Evolutionary conservation across 1,284 basidiomycete genomes (phyloP).

Genomic region (Vanrija sp.): DNA sequence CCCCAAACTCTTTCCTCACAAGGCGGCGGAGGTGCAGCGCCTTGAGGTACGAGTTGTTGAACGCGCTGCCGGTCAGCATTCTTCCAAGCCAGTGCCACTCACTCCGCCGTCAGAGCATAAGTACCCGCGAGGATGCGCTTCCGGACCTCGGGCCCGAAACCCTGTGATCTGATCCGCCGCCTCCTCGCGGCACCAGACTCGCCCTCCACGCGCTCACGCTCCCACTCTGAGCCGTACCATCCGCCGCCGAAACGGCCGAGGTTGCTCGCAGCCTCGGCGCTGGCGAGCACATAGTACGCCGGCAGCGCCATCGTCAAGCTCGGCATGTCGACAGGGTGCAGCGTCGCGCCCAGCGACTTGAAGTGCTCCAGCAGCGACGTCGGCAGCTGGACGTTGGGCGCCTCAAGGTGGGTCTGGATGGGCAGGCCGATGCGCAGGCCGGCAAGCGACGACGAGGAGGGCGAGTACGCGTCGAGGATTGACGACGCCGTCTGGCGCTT

Average conservation of each 20-base stretch:
- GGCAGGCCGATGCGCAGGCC: constrained; percentile 39
- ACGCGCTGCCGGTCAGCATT: constrained; percentile 59
- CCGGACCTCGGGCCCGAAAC: constrained; percentile 81
- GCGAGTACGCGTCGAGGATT: neutral
- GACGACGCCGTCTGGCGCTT: constrained; percentile 41
- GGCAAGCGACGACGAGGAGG: constrained; percentile 4
- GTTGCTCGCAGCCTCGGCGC: constrained; percentile 91
- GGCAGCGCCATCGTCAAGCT: constrained; percentile 74
- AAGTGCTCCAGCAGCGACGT: constrained; percentile 53
- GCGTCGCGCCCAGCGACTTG: constrained; percentile 59
- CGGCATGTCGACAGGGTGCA: constrained; percentile 74
- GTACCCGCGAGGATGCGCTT: constrained; percentile 88
- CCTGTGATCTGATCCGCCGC: constrained; percentile 59
- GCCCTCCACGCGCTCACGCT: constrained; percentile 51
- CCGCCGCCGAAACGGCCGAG: constrained; percentile 87
- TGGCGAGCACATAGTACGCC: constrained; percentile 92
- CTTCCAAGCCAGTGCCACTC: constrained; percentile 35
- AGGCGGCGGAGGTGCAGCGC: constrained; percentile 73
- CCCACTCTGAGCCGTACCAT: constrained; percentile 54
- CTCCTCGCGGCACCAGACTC: constrained; percentile 55
- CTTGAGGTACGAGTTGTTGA: constrained; percentile 94
- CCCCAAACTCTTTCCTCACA: constrained; percentile 70
- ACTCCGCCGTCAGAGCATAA: constrained; percentile 88
- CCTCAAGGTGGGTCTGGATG: constrained; percentile 26
- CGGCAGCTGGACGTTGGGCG: constrained; percentile 30